phyloP scores from a whole-genome alignment of 345 rosid species.

The Moricandia arvensis region DNA sequence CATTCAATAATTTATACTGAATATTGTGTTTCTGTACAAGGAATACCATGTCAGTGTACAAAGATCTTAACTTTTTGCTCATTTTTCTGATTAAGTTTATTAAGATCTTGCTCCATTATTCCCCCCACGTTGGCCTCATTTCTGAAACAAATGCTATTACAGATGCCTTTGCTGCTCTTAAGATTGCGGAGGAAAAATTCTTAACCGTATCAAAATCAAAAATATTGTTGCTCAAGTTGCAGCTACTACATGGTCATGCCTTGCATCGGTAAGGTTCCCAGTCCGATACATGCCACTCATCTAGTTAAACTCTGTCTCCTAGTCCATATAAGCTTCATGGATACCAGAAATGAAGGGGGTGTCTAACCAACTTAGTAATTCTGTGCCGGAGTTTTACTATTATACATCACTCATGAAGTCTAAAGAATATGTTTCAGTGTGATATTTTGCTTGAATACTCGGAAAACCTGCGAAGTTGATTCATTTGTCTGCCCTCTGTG shows the following conservation, averaged over 20 bases:
- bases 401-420: not conserved
- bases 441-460: conserved; percentile 9
- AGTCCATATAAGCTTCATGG: not conserved
- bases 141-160: conserved; percentile 24
- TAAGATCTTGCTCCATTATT: conserved; percentile 14
- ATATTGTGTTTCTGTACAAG: conserved; percentile 3
- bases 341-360: conserved; percentile 4
- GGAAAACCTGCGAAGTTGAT: conserved; percentile 5
- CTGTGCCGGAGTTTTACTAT: not conserved
- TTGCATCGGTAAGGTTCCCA: conserved; percentile 66
- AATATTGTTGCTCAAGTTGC: conserved; percentile 76
- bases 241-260: conserved; percentile 84
- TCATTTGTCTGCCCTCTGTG: conserved; percentile 9
- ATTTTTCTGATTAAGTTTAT: not conserved
- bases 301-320: not conserved
- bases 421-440: not conserved
- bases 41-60: conserved; percentile 4
- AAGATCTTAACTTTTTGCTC: not conserved
- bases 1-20: not conserved
- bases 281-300: conserved; percentile 21
- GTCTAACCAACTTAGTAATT: conserved; percentile 9
- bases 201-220: conserved; percentile 73
- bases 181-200: conserved; percentile 75
- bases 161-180: conserved; percentile 94
- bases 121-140: conserved; percentile 1